These are phyloP conservation scores for Penicillium flavigenum DNA, from an alignment of 495 filamentous ascomycete genomes.

Conservation along the genomic window DNA sequence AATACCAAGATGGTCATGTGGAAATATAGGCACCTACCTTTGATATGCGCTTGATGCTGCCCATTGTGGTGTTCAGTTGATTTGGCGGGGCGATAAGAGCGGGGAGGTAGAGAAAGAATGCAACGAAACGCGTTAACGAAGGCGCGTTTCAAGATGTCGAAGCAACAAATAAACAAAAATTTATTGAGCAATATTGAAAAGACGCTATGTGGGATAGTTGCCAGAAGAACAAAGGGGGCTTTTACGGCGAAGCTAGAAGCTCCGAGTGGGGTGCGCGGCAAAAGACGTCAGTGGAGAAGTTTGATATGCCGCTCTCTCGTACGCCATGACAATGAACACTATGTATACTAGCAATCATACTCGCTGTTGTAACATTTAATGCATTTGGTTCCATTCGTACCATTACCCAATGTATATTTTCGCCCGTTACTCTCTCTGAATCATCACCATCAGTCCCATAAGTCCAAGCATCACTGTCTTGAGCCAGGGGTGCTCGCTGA, in stretches of 20 bases:
- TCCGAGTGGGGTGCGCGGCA: constrained; percentile 21
- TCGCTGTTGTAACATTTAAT: background rate
- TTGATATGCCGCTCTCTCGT: constrained; percentile 2
- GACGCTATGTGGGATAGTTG: constrained; percentile 21
- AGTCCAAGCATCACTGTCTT: constrained; percentile 91
- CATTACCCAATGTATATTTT: constrained; percentile 7
- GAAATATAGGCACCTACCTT: constrained; percentile 45
- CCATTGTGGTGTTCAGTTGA: constrained; percentile 35
- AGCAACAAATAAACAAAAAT: constrained; percentile 21
- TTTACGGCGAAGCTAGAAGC: constrained; percentile 22
- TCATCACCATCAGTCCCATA: constrained; percentile 91
- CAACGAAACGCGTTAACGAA: constrained; percentile 6
- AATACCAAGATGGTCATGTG: background rate
- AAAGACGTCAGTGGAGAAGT: constrained; percentile 31
- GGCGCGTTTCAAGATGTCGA: background rate
- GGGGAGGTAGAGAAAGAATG: constrained; percentile 16
- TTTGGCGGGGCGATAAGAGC: constrained; percentile 18
- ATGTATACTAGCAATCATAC: background rate
- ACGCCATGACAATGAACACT: background rate
- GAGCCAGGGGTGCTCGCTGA: constrained; percentile 95
- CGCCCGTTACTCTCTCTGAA: constrained; percentile 74
- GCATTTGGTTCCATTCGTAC: background rate
- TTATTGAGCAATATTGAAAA: background rate
- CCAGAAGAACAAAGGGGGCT: constrained; percentile 29
- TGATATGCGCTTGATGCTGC: constrained; percentile 59